Evolutionary conservation across 177 flowering plant genomes (phyloP).

Genomic region (Viscum album): DNA sequence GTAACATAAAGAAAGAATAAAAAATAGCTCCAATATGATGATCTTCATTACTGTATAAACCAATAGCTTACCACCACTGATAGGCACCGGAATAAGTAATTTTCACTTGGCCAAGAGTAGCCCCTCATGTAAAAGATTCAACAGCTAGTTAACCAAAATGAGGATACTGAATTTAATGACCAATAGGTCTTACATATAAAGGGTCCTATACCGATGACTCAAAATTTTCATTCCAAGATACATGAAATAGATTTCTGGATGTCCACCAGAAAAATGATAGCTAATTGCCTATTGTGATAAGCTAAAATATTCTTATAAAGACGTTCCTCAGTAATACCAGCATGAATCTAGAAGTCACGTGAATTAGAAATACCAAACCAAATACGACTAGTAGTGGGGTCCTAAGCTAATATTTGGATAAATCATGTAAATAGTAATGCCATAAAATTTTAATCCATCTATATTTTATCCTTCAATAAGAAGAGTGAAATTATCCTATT

Average conservation of each 20-base stretch:
- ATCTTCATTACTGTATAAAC: background rate
- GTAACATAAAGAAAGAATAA: background rate
- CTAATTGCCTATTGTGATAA: background rate
- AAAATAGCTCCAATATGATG: background rate
- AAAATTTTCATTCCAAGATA: background rate
- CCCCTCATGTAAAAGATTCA: background rate
- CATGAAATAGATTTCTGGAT: background rate
- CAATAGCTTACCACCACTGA: background rate
- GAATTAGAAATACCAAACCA: constrained; percentile 1
- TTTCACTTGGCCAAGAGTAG: background rate
- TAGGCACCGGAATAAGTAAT: background rate
- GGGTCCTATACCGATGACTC: background rate
- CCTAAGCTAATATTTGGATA: background rate
- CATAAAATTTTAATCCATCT: too few species aligned
- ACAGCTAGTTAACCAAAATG: background rate
- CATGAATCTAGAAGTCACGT: constrained; percentile 1
- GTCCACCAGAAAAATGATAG: background rate
- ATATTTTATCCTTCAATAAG: too few species aligned
- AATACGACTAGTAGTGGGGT: background rate
- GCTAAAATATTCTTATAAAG: background rate
- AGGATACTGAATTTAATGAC: background rate
- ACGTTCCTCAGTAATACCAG: constrained; percentile 1
- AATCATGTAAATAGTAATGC: too few species aligned
- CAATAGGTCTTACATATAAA: background rate
- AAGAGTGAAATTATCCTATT: too few species aligned